Base-by-base conservation (phyloP, 352 stramenopile species). In the Pythium sukuiense region DNA sequence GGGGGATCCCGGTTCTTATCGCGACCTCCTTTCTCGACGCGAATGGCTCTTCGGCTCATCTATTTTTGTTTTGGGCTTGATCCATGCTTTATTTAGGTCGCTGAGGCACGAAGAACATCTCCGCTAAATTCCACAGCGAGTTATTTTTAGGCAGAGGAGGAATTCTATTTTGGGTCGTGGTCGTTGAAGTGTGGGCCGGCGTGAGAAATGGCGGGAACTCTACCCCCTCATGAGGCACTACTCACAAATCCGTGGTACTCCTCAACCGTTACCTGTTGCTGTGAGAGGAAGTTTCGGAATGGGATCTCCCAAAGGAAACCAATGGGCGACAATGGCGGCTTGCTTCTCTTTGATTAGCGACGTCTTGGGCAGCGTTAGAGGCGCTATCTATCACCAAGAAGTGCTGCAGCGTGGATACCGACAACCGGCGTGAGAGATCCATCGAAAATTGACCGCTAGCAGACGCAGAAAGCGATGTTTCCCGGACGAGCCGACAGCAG, bases 401-500 rank as follows among this genome's bases (percentile, higher is more conserved):
- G 41, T 26, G n/a, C 16, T 49, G 2, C n/a, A 4, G 7, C 16
- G 16, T 49, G 16, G 41, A 26, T 49, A 20, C 11, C 14, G 4
- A 26, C 41, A 49, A 49, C 41, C n/a, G n/a, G 20, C 16, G 16
- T 26, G 41, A 49, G 41, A 26, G n/a, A 49, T 49, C 41, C 41
- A 49, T 13, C 41, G 41, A 26, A 26, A 49, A 49, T 49, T 49
- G 41, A 49, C n/a, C n/a, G 5, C 41, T 33, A 37, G 18, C 26
- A 20, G n/a, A 54, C 12, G 24, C 13, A 43, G 14, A 2, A 14
- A 39, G 37, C 24, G 18, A 71, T 74, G 63, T 74, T 74, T 41
- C 48, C 29, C 18, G 63, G 63, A 4, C 63, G 63, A 11, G 63
- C 69, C 2, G 67, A 73, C 46, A 73, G 67, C 48, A 73, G 67